phyloP scores from a whole-genome alignment of 2,329 filamentous ascomycete species.

The Trichophyton mentagrophytes region DNA sequence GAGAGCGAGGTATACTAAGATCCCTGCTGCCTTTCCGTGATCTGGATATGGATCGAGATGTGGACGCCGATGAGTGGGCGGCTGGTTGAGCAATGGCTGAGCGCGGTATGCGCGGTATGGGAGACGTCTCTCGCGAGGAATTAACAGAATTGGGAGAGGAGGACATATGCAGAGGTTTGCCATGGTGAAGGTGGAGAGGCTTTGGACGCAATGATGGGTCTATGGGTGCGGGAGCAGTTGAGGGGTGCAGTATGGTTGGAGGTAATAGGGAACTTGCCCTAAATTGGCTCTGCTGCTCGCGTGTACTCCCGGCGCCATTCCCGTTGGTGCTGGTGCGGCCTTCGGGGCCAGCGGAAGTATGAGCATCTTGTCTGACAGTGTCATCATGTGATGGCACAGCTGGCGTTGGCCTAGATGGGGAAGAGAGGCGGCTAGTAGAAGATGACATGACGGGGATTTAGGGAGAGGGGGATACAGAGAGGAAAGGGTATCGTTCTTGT shows the following conservation, averaged over 20 bases:
- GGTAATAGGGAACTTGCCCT: constrained; percentile 1
- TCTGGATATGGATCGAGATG: constrained; percentile 32
- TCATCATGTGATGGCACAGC: not conserved
- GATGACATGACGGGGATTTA: not conserved
- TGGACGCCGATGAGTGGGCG: constrained; percentile 20
- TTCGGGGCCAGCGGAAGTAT: constrained; percentile 7
- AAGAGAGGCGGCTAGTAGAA: not conserved
- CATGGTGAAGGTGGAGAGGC: not conserved
- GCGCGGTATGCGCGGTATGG: constrained; percentile 25
- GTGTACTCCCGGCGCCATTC: not conserved
- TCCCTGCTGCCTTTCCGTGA: constrained; percentile 58
- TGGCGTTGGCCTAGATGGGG: constrained; percentile 6
- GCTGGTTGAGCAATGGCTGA: constrained; percentile 3
- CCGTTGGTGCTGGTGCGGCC: constrained; percentile 2
- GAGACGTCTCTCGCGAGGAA: constrained; percentile 39
- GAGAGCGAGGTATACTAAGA: constrained; percentile 46
- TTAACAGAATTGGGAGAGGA: constrained; percentile 31
- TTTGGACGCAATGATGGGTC: constrained; percentile 7
- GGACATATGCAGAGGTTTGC: constrained; percentile 18
- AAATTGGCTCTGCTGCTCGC: constrained; percentile 2
- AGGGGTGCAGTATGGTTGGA: constrained; percentile 7
- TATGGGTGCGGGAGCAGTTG: constrained; percentile 3
- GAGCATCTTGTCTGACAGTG: constrained; percentile 1
- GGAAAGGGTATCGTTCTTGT: not conserved
- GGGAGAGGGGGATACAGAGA: not conserved